Evolutionary conservation across 2,329 filamentous ascomycete species (phyloP).

Genomic region (Grosmannia serpens): DNA sequence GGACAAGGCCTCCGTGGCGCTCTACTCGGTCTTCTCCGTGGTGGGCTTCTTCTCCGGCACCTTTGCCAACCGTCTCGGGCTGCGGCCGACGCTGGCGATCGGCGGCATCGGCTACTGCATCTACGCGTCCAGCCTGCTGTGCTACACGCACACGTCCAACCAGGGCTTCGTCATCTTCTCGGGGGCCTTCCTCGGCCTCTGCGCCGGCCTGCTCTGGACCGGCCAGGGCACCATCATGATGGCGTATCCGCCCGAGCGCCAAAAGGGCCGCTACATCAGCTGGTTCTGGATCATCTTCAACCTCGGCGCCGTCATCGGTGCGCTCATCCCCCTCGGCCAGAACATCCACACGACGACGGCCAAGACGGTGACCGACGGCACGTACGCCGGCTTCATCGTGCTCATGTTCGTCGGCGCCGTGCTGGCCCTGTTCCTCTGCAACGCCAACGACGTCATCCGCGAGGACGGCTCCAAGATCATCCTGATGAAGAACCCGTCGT

Average conservation of each 20-base stretch:
- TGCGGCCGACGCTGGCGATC: constrained; percentile 54
- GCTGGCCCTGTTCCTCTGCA: constrained; percentile 57
- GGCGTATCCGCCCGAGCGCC: constrained; percentile 69
- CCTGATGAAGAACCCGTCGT: constrained; percentile 82
- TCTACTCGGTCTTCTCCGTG: constrained; percentile 40
- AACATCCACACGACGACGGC: constrained; percentile 39
- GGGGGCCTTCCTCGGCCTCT: constrained; percentile 64
- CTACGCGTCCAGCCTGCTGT: constrained; percentile 60
- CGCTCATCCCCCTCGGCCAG: constrained; percentile 61
- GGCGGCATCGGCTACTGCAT: constrained; percentile 68
- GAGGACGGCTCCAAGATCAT: constrained; percentile 71
- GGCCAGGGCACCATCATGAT: constrained; percentile 82
- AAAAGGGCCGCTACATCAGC: constrained; percentile 81
- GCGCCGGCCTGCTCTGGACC: constrained; percentile 70
- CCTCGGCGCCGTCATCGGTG: constrained; percentile 76
- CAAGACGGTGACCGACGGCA: constrained; percentile 14
- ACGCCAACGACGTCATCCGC: constrained; percentile 62
- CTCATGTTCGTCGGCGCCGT: constrained; percentile 31
- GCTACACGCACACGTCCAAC: constrained; percentile 56
- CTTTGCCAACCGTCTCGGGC: constrained; percentile 63
- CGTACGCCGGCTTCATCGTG: constrained; percentile 16
- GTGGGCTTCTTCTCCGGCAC: constrained; percentile 64
- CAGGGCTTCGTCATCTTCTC: constrained; percentile 65
- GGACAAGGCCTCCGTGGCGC: constrained; percentile 27
- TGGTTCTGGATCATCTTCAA: constrained; percentile 97